Base-by-base conservation (phyloP, 108 stramenopile genomes). In the Nitzschia palea region DNA sequence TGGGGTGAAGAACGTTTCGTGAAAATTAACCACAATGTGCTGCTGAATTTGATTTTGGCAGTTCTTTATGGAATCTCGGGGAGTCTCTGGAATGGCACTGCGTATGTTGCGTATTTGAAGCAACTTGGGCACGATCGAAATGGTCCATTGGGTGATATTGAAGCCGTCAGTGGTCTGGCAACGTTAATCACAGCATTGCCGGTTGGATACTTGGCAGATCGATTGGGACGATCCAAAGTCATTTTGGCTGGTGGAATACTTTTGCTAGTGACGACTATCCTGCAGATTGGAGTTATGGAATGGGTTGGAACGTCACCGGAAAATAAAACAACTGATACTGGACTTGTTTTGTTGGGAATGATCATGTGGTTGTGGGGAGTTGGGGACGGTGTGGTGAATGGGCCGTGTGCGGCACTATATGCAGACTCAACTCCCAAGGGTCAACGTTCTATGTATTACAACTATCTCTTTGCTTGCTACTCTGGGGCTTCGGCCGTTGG, bases 381-480 rank as follows among this genome's bases (percentile, higher is more conserved):
- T 51, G 77, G 77, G 50, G 74, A 63, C 45, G 89, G 84, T 20
- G 69, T 90, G 20, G 62, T 74, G 12, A 78, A 77, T 67, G 83
- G 85, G 10, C 76, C 86, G 0, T 63, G 59, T 6, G 67, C 81
- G 50, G 89, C 89, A 44, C 71, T 90, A 6, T 85, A 68, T 59
- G 81, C 89, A 2, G 89, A 90, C 72, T 84, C 80, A 2, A 82
- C 60, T 2, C 77, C 83, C 10, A 53, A 62, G 20, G 89, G 89
- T 15, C n/a, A 72, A 67, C 79, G 89, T 20, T 76, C 79, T 22
- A 45, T 58, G n/a, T 48, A 48, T 18, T 86, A 74, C 44, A 82
- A 70, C 9, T 85, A 79, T 40, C 37, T 78, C 1, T 88, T 82
- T 67, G 66, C 51, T 0, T 53, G 59, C 48, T 84, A 79, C 64